A percentile compares a stretch with the other conserved stretches of the same genome.
Evolutionary conservation across 345 rosid species (phyloP).

Genomic region (Orychophragmus violaceus): DNA sequence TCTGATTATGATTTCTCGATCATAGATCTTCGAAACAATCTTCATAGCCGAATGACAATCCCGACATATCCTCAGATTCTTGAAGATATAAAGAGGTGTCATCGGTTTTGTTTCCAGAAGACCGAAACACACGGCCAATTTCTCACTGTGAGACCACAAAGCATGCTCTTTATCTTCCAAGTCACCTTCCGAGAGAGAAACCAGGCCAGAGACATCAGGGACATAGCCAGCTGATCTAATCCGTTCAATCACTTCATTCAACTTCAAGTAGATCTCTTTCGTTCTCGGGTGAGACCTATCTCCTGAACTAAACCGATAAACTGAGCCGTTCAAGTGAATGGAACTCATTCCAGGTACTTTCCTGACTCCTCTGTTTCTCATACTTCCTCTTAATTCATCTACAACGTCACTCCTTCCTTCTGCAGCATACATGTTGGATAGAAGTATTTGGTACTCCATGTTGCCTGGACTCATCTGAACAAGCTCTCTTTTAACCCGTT

Average conservation of each 20-base stretch:
- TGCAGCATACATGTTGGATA: slow-evolving; percentile 59
- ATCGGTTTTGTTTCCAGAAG: slow-evolving; percentile 54
- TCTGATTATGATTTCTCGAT: slow-evolving; percentile 59
- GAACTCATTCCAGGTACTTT: slow-evolving; percentile 78
- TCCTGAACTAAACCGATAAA: slow-evolving; percentile 66
- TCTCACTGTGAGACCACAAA: slow-evolving; percentile 70
- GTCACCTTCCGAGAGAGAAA: slow-evolving; percentile 31
- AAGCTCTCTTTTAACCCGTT: slow-evolving; percentile 42
- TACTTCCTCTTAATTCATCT: slow-evolving; percentile 38
- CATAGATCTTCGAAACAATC: slow-evolving; percentile 50
- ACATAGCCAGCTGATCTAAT: slow-evolving; percentile 55
- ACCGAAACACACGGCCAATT: slow-evolving; percentile 72
- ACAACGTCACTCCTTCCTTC: slow-evolving; percentile 51
- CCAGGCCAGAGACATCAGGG: slow-evolving; percentile 40
- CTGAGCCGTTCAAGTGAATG: slow-evolving; percentile 43
- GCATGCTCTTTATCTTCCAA: slow-evolving; percentile 76
- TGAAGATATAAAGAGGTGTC: slow-evolving; percentile 48
- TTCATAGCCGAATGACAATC: slow-evolving; percentile 80
- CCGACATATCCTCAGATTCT: slow-evolving; percentile 67
- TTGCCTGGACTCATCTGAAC: slow-evolving; percentile 48
- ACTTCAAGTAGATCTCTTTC: slow-evolving; percentile 43
- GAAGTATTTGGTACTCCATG: slow-evolving; percentile 57
- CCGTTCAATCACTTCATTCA: slow-evolving; percentile 57
- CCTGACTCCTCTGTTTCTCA: slow-evolving; percentile 45
- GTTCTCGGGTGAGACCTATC: slow-evolving; percentile 56